These are phyloP conservation scores for Auricularia cornea DNA, from an alignment of 768 basidiomycete genomes.

Conservation along the genomic window DNA sequence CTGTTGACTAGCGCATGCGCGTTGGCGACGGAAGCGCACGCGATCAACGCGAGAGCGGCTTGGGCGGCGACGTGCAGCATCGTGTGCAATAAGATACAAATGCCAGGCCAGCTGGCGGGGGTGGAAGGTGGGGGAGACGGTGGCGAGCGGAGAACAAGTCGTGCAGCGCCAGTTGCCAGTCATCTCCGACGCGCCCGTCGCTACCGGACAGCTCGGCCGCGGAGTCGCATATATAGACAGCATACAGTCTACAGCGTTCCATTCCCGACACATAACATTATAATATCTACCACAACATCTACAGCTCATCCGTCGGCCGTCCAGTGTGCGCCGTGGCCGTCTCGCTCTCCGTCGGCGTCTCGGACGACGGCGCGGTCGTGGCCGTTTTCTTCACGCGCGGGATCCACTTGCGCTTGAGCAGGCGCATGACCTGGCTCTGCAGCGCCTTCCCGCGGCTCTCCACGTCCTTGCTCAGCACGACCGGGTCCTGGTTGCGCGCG, in stretches of 20 bases:
- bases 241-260: too few relatives aligned
- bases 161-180: too few relatives aligned
- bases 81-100: neutral
- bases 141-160: too few relatives aligned
- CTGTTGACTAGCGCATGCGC: neutral
- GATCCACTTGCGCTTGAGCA: conserved; percentile 53
- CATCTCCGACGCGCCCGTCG: too few relatives aligned
- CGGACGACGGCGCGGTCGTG: conserved; percentile 16
- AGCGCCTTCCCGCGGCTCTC: conserved; percentile 71
- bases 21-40: neutral
- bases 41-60: neutral
- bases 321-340: neutral
- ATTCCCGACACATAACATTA: neutral
- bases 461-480: conserved; percentile 81
- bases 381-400: conserved; percentile 54
- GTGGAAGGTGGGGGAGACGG: neutral
- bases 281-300: neutral
- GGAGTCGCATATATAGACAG: too few relatives aligned
- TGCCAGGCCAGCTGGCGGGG: neutral
- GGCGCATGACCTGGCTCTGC: conserved; percentile 62
- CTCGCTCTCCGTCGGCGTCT: neutral
- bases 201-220: too few relatives aligned
- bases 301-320: neutral
- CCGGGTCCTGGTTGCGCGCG: conserved; percentile 71
- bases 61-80: neutral